These are phyloP conservation scores for Mycena kentingensis DNA, from an alignment of 768 basidiomycete genomes.

Conservation along the genomic window DNA sequence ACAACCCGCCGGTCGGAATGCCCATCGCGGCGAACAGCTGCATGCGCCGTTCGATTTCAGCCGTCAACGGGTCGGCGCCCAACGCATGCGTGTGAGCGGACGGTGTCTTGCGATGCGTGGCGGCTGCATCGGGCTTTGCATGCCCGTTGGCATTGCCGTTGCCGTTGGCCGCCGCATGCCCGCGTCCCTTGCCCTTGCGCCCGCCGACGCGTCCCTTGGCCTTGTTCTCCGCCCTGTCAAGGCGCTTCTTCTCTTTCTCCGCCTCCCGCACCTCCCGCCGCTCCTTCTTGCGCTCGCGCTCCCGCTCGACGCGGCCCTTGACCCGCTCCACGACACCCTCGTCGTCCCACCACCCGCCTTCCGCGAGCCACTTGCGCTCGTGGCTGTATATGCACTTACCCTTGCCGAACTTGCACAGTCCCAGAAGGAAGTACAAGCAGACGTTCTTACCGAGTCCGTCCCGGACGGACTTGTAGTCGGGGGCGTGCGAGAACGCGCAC, in stretches of 20 bases:
- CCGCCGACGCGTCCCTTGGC: background rate
- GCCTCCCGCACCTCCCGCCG: slow-evolving; percentile 16
- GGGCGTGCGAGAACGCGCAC: slow-evolving; percentile 24
- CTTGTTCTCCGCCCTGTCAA: slow-evolving; percentile 3
- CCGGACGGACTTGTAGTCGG: slow-evolving; percentile 21
- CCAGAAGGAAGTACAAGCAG: slow-evolving; percentile 38
- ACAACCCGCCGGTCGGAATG: background rate
- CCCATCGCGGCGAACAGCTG: background rate
- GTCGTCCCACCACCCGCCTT: slow-evolving; percentile 16
- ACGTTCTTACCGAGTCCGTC: slow-evolving; percentile 39
- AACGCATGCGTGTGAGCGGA: background rate
- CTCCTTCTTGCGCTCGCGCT: slow-evolving; percentile 14
- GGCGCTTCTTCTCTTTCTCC: slow-evolving; percentile 7
- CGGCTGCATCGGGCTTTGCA: too few relatives aligned
- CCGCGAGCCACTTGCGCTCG: background rate
- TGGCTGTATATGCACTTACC: slow-evolving; percentile 40
- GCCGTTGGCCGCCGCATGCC: slow-evolving; percentile 17
- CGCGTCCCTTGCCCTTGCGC: slow-evolving; percentile 4
- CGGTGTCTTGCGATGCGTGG: too few relatives aligned
- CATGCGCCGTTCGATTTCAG: slow-evolving; percentile 22
- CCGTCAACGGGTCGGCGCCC: slow-evolving; percentile 10
- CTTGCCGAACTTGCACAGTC: slow-evolving; percentile 34
- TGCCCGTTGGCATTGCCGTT: background rate
- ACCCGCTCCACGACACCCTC: slow-evolving; percentile 22
- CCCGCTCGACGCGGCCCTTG: slow-evolving; percentile 23